A percentile compares a stretch with the other conserved stretches of the same genome.
phyloP scores from a whole-genome alignment of 176 grass and related monocot genomes.

The Zea luxurians region DNA sequence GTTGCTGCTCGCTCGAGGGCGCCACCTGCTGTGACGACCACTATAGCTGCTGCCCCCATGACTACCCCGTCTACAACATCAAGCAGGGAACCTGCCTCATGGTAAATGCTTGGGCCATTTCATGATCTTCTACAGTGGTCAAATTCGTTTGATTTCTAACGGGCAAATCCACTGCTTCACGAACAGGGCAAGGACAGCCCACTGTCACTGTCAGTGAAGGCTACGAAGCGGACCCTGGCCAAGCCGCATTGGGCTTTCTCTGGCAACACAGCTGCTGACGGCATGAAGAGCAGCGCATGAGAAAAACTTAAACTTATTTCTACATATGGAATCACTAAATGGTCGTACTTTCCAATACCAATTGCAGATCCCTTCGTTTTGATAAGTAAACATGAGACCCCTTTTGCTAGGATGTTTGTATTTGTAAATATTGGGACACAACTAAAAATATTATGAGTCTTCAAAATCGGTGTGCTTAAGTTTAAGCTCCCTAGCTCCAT shows the following conservation, averaged over 20 bases:
- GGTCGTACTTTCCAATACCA: no score
- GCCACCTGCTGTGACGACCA: constrained; percentile 93
- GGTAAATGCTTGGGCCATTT: constrained; percentile 45
- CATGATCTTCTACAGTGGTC: neutral
- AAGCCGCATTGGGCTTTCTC: constrained; percentile 51
- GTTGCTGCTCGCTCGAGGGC: constrained; percentile 82
- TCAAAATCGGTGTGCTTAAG: no score
- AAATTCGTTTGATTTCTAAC: constrained; percentile 22
- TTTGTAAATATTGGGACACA: no score
- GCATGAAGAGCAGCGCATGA: constrained; percentile 65
- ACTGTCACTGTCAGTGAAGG: constrained; percentile 76
- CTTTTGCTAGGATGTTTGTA: no score
- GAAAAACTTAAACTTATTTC: no score
- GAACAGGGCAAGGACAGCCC: constrained; percentile 76
- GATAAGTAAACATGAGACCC: no score
- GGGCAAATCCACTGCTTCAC: neutral
- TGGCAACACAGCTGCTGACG: constrained; percentile 29
- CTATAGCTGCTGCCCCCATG: constrained; percentile 94
- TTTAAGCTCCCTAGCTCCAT: no score
- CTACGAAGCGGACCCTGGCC: constrained; percentile 47
- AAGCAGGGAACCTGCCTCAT: constrained; percentile 59
- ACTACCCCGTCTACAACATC: constrained; percentile 76
- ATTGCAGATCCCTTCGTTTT: no score
- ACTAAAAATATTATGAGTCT: no score
- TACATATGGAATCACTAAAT: no score